Conservation (phyloP, 495 filamentous ascomycete genomes). For the Podospora anserina region DNA sequence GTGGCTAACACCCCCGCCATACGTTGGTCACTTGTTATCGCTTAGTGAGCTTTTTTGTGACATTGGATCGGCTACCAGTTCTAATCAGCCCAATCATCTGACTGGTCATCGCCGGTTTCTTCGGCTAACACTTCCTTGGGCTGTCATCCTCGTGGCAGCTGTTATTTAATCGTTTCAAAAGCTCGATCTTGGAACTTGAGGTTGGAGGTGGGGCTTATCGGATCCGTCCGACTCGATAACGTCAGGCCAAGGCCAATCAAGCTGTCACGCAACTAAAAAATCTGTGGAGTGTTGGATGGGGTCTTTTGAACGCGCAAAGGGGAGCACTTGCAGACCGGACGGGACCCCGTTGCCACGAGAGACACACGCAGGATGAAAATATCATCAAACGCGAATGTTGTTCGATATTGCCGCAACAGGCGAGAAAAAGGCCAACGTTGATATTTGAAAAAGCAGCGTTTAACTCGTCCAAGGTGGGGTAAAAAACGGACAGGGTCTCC, state of each 20-base stretch:
- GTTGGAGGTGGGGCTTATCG: conserved; percentile 5
- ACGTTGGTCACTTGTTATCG: background rate
- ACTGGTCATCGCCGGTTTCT: background rate
- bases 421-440: background rate
- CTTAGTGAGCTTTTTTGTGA: background rate
- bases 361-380: too few relatives aligned
- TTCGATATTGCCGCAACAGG: background rate
- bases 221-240: background rate
- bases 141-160: background rate
- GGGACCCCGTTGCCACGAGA: background rate
- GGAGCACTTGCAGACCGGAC: background rate
- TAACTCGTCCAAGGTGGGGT: background rate
- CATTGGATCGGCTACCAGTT: background rate
- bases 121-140: background rate
- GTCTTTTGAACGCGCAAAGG: background rate
- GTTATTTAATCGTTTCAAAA: background rate
- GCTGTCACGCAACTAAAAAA: background rate
- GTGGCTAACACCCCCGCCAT: background rate
- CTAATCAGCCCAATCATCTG: too few relatives aligned
- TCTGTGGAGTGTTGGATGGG: background rate
- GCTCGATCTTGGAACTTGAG: background rate
- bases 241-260: background rate
- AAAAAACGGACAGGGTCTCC: conserved; percentile 2
- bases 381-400: too few relatives aligned
- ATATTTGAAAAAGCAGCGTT: background rate